phyloP scores from a whole-genome alignment of 345 rosid genomes.

The Eucalyptus regnans region DNA sequence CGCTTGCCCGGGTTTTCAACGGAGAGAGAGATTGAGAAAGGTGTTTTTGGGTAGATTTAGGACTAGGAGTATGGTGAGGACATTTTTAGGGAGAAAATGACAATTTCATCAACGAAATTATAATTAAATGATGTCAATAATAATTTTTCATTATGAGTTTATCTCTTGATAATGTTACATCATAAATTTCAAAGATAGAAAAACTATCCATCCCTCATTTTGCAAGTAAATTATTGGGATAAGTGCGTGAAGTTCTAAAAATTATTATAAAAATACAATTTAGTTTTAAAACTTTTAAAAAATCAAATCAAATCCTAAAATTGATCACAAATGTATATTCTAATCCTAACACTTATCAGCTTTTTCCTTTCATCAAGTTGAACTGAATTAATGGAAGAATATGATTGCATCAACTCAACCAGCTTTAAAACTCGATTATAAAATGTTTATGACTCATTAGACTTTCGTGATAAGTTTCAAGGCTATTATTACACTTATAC shows the following conservation, averaged over 20 bases:
- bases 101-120: background rate
- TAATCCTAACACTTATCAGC: rapidly evolving
- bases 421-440: rapidly evolving
- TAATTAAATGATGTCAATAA: background rate
- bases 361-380: rapidly evolving
- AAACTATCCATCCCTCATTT: background rate
- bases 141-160: background rate
- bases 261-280: too few relatives aligned
- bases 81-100: background rate
- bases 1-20: rapidly evolving
- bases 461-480: too few relatives aligned
- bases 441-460: rapidly evolving
- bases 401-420: rapidly evolving
- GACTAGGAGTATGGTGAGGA: background rate
- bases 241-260: too few relatives aligned
- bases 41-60: background rate
- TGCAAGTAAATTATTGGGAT: background rate
- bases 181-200: background rate
- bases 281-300: rapidly evolving
- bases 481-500: rapidly evolving
- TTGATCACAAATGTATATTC: rapidly evolving
- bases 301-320: too few relatives aligned
- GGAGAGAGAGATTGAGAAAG: background rate
- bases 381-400: rapidly evolving
- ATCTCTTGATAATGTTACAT: too few relatives aligned